Percentiles rank a stretch among this genome's conserved stretches.
Evolutionary conservation across 1,139 yeast species (phyloP).

Genomic region (Lodderomyces beijingensis): DNA sequence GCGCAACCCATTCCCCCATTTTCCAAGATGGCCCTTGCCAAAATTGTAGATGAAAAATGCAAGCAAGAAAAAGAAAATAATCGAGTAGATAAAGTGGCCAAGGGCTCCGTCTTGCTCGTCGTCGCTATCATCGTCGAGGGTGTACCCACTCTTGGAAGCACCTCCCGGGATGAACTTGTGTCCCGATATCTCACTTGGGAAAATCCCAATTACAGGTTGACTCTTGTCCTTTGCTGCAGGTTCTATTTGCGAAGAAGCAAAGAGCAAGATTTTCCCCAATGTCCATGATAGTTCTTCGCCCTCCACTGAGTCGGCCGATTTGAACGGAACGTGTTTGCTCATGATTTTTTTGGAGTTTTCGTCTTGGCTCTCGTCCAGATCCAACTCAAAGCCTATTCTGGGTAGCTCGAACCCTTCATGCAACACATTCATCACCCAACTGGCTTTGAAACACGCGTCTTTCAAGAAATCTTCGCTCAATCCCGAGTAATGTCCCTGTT

Average conservation of each 20-base stretch:
- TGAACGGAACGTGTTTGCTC: conserved; percentile 50
- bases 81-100: conserved; percentile 10
- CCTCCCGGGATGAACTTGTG: conserved; percentile 38
- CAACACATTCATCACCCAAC: conserved; percentile 71
- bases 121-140: conserved; percentile 21
- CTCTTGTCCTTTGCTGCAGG: conserved; percentile 15
- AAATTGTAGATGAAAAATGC: conserved; percentile 18
- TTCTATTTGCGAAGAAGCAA: conserved; percentile 52
- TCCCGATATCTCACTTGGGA: conserved; percentile 48
- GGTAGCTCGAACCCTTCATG: conserved; percentile 82
- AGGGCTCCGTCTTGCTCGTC: conserved; percentile 15
- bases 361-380: conserved; percentile 14
- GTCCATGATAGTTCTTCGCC: conserved; percentile 69
- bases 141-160: conserved; percentile 10
- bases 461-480: conserved; percentile 43
- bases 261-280: conserved; percentile 54
- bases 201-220: conserved; percentile 41
- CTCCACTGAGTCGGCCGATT: conserved; percentile 54
- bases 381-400: conserved; percentile 49
- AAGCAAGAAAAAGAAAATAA: conserved; percentile 19
- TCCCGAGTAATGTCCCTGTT: conserved; percentile 48
- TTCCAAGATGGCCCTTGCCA: conserved; percentile 15
- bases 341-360: conserved; percentile 20
- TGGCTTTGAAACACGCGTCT: conserved; percentile 77
- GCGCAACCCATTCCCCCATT: conserved; percentile 14